Evolutionary conservation across 2,329 filamentous ascomycete species (phyloP).

Genomic region (Truncatella angustata): DNA sequence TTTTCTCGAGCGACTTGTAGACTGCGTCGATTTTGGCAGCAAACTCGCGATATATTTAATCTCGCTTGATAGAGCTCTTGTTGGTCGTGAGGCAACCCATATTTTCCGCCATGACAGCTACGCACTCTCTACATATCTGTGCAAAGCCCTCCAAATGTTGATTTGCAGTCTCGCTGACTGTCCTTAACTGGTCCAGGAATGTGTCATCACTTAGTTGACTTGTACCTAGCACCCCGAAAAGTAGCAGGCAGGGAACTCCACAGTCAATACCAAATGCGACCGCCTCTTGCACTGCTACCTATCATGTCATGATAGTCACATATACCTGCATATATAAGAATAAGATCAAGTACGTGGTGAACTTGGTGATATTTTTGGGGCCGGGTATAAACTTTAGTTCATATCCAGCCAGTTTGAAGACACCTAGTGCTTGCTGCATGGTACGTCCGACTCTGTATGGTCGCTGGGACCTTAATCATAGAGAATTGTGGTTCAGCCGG

Average conservation of each 20-base stretch:
- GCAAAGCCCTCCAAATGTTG: neutral
- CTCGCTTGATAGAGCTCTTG: neutral
- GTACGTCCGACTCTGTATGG: no score
- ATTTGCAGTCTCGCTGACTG: neutral
- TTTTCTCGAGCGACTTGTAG: neutral
- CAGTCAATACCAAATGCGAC: conserved; percentile 13
- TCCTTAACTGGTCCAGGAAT: neutral
- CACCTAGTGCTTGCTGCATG: no score
- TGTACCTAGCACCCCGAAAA: neutral
- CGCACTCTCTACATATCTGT: neutral
- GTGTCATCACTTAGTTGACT: neutral
- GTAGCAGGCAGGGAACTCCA: neutral
- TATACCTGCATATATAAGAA: conserved; percentile 49
- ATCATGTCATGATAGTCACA: conserved; percentile 52
- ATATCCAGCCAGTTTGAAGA: no score
- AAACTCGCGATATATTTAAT: neutral
- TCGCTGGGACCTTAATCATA: no score
- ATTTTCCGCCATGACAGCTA: neutral
- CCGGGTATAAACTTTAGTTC: no score
- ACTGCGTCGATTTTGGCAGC: neutral
- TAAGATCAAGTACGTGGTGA: conserved; percentile 42
- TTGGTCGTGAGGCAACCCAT: neutral
- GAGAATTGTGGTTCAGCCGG: no score
- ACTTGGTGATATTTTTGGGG: no score
- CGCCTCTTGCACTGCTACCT: no score